Evolutionary conservation across 73 alveolate species (phyloP).

Genomic region (Tetrahymena borealis): DNA sequence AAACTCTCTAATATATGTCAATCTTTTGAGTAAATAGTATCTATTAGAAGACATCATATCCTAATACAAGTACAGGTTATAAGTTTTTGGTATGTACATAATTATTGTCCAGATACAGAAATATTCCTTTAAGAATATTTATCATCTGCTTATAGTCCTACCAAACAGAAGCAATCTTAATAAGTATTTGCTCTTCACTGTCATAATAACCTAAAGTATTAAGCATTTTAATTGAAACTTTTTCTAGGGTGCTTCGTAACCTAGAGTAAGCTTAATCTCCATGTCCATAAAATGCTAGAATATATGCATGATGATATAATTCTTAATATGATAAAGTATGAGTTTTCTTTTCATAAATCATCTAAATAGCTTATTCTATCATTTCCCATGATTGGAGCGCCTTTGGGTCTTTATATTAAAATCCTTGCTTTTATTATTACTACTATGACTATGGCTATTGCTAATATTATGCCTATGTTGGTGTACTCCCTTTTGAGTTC

Average conservation of each 20-base stretch:
- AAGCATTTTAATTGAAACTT: not conserved
- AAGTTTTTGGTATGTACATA: not conserved
- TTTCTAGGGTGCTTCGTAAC: not conserved
- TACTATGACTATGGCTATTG: not conserved
- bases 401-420: not conserved
- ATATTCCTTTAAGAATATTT: not conserved
- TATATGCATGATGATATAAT: not conserved
- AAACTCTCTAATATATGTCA: not conserved
- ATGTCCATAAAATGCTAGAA: not conserved
- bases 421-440: not conserved
- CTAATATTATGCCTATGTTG: not conserved
- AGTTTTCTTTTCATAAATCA: not conserved
- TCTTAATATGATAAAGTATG: not conserved
- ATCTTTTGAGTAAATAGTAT: not conserved
- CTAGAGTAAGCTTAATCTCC: not conserved
- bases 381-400: not conserved
- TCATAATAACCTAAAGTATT: not conserved
- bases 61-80: not conserved
- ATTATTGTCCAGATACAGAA: not conserved
- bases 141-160: not conserved
- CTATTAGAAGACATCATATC: not conserved
- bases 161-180: not conserved
- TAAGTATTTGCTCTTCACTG: not conserved
- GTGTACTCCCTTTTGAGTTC: not conserved
- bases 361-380: not conserved